Base-by-base conservation (phyloP, 2,329 filamentous ascomycete genomes). In the Xylaria sp. region DNA sequence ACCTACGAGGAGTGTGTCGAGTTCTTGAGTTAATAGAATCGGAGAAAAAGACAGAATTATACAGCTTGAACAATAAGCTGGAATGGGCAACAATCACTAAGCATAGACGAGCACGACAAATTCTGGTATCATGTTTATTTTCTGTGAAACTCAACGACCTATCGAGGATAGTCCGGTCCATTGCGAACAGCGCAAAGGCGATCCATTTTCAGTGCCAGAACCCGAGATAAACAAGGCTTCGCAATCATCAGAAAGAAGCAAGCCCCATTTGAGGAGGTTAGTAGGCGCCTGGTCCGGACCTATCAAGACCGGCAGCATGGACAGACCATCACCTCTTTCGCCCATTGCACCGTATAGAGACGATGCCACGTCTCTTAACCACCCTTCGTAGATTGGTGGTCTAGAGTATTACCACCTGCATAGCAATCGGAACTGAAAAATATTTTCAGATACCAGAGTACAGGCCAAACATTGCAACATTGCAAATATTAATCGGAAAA, bases 401-500 rank as follows among this genome's bases (percentile, higher is more conserved):
- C 64, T 67, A 62, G 60, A 65, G 65, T 65, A 65, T 67, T 66
- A 63, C 58, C 61, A 60, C 61, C 67, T 60, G 58, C 62, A 61
- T 60, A 65, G 63, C 63, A 63, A 66, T 54, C 55, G 56, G 60
- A 65, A 67, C 57, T 58, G 46, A 54, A 61, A 58, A 64, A 59
- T 61, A 57, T 55, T 54, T 10, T 61, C 61, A 62, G 60, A 60
- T 64, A 67, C 58, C 64, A 67, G 61, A 65, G 64, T 68, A 70
- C 65, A 67, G 68, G 66, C 7, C 64, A 64, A 66, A 63, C 65
- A 58, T 54, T 54, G 57, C 58, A 52, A 59, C 59, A 63, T 57
- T 58, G 64, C 62, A 58, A 58, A 62, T 37, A 67, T 68, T 69
- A 67, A 65, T 67, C 66, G 63, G 60, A 66, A 63, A 64, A 65